A percentile compares a stretch with the other conserved stretches of the same genome.
Conservation (phyloP, 192 early-diverging fungal genomes). For the Physocladia obscura region DNA sequence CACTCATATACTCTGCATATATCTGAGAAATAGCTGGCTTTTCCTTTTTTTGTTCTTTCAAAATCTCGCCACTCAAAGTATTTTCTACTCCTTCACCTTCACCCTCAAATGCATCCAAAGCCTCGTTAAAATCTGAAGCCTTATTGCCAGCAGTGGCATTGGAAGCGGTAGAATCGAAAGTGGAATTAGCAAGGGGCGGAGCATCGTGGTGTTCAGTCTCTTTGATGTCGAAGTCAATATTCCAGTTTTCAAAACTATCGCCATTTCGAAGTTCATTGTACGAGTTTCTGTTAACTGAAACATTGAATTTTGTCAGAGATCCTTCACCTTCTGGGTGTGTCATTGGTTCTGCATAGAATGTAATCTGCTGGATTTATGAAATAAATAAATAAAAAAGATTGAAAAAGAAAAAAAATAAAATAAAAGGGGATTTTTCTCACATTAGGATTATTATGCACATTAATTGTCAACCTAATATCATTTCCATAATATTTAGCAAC, state of each 20-base stretch:
- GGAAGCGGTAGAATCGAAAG: too few relatives aligned
- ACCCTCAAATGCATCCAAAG: too few relatives aligned
- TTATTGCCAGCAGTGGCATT: too few relatives aligned
- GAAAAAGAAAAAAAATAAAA: too few relatives aligned
- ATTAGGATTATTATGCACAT: neutral
- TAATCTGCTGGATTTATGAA: too few relatives aligned
- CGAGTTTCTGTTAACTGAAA: neutral
- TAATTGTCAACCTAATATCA: constrained; percentile 10
- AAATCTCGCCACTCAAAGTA: neutral
- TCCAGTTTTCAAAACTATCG: neutral
- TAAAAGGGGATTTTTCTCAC: neutral
- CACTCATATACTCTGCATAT: neutral
- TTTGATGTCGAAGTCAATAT: neutral
- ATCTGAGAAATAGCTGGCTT: neutral
- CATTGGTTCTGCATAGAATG: too few relatives aligned
- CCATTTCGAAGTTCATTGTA: neutral
- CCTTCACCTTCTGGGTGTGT: neutral
- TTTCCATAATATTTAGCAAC: neutral
- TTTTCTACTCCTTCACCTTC: neutral
- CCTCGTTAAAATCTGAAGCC: too few relatives aligned
- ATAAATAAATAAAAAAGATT: too few relatives aligned
- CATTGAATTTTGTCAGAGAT: neutral
- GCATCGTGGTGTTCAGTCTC: neutral
- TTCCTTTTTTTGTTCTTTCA: neutral
- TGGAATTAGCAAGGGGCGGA: neutral